Evolutionary conservation across 2,329 filamentous ascomycete species (phyloP).

Genomic region (Rosellinia necatrix): DNA sequence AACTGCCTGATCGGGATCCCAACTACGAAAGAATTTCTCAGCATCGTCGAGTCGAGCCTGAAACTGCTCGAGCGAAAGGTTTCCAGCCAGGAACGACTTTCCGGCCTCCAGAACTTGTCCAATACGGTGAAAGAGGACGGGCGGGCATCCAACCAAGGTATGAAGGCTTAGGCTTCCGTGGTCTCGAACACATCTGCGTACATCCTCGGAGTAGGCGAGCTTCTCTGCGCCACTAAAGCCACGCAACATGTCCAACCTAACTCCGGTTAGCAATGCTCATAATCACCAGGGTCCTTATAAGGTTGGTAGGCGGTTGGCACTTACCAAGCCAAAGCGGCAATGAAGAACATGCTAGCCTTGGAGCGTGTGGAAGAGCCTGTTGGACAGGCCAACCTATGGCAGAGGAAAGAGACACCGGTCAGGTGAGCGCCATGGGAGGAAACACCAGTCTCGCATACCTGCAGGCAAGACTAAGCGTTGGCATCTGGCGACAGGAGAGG

Average conservation of each 20-base stretch:
- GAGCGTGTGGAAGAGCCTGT: background rate
- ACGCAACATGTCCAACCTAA: conserved; percentile 1
- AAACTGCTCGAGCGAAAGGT: background rate
- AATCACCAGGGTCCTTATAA: too few relatives aligned
- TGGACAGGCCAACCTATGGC: conserved; percentile 1
- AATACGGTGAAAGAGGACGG: background rate
- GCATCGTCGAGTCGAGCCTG: background rate
- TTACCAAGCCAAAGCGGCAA: conserved; percentile 1
- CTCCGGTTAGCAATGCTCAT: background rate
- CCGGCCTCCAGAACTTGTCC: background rate
- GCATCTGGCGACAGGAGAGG: background rate
- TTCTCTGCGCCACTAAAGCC: conserved; percentile 1
- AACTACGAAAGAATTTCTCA: conserved; percentile 9
- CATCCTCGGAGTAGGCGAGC: conserved; percentile 1
- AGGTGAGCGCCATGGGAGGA: conserved; percentile 1
- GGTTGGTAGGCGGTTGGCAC: too few relatives aligned
- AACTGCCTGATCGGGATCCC: conserved; percentile 2
- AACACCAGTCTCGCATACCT: conserved; percentile 6
- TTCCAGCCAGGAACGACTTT: background rate
- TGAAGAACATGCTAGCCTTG: background rate
- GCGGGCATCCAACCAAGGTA: background rate
- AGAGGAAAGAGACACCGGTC: background rate
- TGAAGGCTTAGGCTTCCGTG: conserved; percentile 1
- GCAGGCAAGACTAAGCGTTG: background rate
- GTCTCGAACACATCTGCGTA: conserved; percentile 1